These are phyloP conservation scores for Solanum hybrid DNA, from an alignment of 305 asterid genomes.

Conservation along the genomic window DNA sequence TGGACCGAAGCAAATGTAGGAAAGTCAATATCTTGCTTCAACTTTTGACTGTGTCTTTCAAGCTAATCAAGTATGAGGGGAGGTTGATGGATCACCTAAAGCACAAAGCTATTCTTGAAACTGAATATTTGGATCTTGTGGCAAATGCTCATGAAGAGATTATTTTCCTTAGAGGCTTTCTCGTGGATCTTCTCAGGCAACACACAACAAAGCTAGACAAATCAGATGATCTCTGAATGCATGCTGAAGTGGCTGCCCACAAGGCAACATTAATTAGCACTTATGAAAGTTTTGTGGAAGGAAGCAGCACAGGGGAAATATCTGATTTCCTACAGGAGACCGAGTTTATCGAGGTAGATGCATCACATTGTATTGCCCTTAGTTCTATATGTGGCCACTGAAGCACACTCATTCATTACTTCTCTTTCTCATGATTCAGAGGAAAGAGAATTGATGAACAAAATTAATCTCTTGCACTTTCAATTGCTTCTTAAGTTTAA, in stretches of 20 bases:
- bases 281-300: not conserved
- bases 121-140: not conserved
- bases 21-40: not conserved
- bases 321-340: not conserved
- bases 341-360: not conserved
- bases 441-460: not conserved
- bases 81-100: not conserved
- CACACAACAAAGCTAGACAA: not conserved
- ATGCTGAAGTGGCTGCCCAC: not conserved
- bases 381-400: not conserved
- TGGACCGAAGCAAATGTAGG: not conserved
- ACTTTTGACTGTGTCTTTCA: not conserved
- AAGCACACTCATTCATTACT: not conserved
- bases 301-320: not conserved
- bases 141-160: not conserved
- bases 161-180: not conserved
- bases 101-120: not conserved
- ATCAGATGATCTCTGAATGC: not conserved
- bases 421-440: not conserved
- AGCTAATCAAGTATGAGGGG: not conserved
- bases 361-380: not conserved
- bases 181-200: not conserved
- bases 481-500: not conserved
- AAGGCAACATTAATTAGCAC: not conserved
- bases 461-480: not conserved